A percentile compares a stretch with the other conserved stretches of the same genome.
These are phyloP conservation scores for Beauveria caledonica DNA, from an alignment of 2,329 filamentous ascomycete species.

Conservation along the genomic window DNA sequence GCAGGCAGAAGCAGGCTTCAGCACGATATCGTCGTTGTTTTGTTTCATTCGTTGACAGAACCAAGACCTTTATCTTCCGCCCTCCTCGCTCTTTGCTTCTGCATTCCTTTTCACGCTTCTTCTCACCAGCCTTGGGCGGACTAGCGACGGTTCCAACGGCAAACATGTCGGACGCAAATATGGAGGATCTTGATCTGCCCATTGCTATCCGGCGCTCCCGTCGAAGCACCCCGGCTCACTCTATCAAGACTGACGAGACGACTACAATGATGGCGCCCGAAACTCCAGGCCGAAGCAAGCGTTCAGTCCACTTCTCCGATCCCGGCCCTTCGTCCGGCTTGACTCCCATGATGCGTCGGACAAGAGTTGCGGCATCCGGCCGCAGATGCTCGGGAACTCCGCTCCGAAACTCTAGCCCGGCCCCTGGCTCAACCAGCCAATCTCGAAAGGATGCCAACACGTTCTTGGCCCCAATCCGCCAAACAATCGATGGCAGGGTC, in stretches of 20 bases:
- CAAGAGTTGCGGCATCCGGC: constrained; percentile 33
- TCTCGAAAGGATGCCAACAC: constrained; percentile 15
- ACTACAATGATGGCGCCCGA: background rate
- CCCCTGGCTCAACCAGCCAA: constrained; percentile 15
- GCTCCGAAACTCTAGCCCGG: constrained; percentile 13
- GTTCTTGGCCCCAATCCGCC: constrained; percentile 33
- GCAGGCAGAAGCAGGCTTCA: constrained; percentile 11
- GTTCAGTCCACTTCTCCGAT: constrained; percentile 52
- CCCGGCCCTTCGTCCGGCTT: constrained; percentile 47
- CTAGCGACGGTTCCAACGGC: background rate
- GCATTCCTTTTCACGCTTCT: background rate
- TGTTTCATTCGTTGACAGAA: constrained; percentile 7
- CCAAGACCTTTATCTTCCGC: background rate
- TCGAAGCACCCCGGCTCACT: constrained; percentile 31
- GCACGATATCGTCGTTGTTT: constrained; percentile 6
- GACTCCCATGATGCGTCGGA: constrained; percentile 49
- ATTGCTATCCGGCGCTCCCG: constrained; percentile 48
- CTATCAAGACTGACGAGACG: constrained; percentile 20
- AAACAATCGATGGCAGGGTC: constrained; percentile 48
- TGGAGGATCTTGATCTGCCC: constrained; percentile 37
- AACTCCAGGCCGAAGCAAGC: constrained; percentile 30
- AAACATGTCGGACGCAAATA: constrained; percentile 16
- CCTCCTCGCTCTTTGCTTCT: background rate
- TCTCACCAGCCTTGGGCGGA: background rate
- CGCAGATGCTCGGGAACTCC: constrained; percentile 41